Evolutionary conservation across 164 flowering plant genomes (phyloP).

Genomic region (Annona squamosa): DNA sequence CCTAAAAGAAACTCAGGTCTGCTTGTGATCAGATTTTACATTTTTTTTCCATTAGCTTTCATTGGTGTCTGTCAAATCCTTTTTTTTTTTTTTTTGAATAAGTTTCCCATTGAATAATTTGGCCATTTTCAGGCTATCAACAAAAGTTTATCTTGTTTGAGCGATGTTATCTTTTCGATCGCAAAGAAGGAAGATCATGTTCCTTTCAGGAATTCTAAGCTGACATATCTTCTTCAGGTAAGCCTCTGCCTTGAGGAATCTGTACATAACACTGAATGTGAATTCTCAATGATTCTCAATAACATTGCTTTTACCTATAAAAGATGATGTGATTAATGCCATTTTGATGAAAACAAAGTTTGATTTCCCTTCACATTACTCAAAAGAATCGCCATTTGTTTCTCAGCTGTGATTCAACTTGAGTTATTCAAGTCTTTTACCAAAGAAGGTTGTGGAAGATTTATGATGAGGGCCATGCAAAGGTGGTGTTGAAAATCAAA

Average conservation of each 20-base stretch:
- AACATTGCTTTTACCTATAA: no score
- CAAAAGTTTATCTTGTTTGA: slow-evolving; percentile 75
- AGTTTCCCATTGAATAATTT: not conserved
- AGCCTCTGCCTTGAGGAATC: not conserved
- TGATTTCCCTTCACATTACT: no score
- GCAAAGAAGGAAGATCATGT: slow-evolving; percentile 90
- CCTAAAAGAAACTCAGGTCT: slow-evolving; percentile 87
- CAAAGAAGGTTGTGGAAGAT: no score
- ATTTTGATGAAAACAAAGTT: no score
- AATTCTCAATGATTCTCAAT: not conserved
- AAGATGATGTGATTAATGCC: no score
- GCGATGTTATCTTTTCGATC: slow-evolving; percentile 85
- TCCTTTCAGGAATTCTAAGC: slow-evolving; percentile 89
- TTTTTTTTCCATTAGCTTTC: not conserved
- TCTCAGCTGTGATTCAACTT: no score
- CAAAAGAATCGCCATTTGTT: no score
- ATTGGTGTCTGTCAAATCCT: not conserved
- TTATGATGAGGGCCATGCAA: no score
- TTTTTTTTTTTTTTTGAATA: not conserved
- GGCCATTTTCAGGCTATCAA: slow-evolving; percentile 64
- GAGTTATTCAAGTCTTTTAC: no score
- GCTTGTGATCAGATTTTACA: not conserved
- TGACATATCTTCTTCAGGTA: slow-evolving; percentile 98
- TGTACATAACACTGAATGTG: not conserved
- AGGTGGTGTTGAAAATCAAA: no score